These are phyloP conservation scores for Graphilbum fragrans DNA, from an alignment of 2,329 filamentous ascomycete species.

Conservation along the genomic window DNA sequence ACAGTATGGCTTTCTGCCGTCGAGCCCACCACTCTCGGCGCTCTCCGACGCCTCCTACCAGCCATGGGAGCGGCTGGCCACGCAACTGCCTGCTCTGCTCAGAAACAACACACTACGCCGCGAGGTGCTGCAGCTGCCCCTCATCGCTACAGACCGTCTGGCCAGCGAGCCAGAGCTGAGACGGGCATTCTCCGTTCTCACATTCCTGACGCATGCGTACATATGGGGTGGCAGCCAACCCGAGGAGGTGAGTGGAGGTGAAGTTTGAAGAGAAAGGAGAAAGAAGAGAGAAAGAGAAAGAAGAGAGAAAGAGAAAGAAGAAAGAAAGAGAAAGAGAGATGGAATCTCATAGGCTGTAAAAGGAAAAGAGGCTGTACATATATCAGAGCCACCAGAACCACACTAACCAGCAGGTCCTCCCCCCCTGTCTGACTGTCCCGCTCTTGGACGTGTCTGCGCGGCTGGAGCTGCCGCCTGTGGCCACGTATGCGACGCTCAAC, in stretches of 20 bases:
- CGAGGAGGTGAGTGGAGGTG: conserved; percentile 47
- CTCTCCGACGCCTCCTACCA: conserved; percentile 64
- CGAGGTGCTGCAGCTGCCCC: conserved; percentile 52
- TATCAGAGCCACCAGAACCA: too few species aligned
- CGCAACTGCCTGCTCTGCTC: conserved; percentile 56
- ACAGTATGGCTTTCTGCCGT: conserved; percentile 65
- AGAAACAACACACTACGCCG: conserved; percentile 50
- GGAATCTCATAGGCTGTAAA: neutral
- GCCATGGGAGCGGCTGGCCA: conserved; percentile 63
- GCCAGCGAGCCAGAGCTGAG: conserved; percentile 61
- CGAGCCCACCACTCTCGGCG: conserved; percentile 49
- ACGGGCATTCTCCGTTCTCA: conserved; percentile 66
- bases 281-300: neutral
- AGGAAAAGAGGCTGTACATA: too few species aligned
- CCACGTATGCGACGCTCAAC: conserved; percentile 79
- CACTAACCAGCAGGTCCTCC: conserved; percentile 32
- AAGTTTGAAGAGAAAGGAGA: too few species aligned
- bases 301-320: neutral
- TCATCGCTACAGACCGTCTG: conserved; percentile 56
- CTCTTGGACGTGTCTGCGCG: conserved; percentile 59
- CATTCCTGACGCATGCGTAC: conserved; percentile 73
- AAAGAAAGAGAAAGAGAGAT: neutral
- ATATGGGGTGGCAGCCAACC: conserved; percentile 77
- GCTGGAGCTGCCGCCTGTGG: conserved; percentile 73
- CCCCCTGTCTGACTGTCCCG: conserved; percentile 65